Evolutionary conservation across 2,329 filamentous ascomycete genomes (phyloP).

Genomic region (Colletotrichum sp.): DNA sequence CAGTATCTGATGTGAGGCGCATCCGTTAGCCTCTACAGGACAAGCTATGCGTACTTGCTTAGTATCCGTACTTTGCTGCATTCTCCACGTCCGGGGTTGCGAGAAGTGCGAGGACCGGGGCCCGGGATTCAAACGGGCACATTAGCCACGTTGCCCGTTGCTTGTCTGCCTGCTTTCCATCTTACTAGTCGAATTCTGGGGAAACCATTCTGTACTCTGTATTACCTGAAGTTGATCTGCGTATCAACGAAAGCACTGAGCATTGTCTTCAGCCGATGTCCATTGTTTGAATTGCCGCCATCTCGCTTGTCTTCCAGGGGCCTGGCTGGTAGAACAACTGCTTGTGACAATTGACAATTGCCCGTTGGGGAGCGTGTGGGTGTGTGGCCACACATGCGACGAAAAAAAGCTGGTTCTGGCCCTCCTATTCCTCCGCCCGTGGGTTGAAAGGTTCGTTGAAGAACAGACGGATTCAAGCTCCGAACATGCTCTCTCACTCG

Average conservation of each 20-base stretch:
- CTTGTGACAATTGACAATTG: neutral
- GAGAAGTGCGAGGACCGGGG: neutral
- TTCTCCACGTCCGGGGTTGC: neutral
- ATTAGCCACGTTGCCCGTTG: neutral
- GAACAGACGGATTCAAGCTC: neutral
- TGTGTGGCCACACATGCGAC: neutral
- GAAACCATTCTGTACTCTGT: too few relatives aligned
- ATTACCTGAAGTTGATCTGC: neutral
- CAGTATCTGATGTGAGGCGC: neutral
- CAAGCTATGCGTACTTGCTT: neutral
- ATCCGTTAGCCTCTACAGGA: neutral
- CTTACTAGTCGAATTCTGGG: neutral
- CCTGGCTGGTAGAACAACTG: neutral
- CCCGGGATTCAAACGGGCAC: neutral
- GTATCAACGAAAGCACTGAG: neutral
- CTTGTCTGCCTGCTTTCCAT: neutral
- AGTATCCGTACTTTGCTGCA: neutral
- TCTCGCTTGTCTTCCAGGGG: neutral
- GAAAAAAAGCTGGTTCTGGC: neutral
- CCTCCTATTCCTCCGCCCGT: neutral
- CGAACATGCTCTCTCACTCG: neutral
- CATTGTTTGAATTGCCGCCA: neutral
- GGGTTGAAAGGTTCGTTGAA: neutral
- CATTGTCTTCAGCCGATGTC: neutral
- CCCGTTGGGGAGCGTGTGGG: neutral